phyloP scores from a whole-genome alignment of 345 rosid genomes.

The Kernera saxatilis region DNA sequence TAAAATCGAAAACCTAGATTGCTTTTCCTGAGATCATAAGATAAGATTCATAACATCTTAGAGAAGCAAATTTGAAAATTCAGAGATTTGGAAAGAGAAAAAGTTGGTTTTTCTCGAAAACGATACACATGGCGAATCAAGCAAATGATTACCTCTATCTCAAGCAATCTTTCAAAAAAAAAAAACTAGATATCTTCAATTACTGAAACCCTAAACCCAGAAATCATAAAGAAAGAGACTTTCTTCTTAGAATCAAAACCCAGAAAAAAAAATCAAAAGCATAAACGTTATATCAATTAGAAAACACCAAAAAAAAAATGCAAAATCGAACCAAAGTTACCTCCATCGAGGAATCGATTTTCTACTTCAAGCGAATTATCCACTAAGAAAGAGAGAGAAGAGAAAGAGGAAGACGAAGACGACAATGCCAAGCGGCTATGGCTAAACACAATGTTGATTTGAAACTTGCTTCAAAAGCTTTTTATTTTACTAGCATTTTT shows the following conservation, averaged over 20 bases:
- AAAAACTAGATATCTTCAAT: neutral
- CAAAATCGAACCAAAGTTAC: conserved; percentile 15
- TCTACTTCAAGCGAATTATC: neutral
- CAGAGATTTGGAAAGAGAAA: neutral
- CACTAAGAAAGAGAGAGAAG: neutral
- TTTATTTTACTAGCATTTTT: neutral
- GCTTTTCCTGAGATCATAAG: neutral
- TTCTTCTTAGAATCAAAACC: neutral
- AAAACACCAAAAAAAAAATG: neutral
- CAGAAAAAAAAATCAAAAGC: neutral
- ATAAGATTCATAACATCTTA: neutral
- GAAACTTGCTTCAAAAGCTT: conserved; percentile 15
- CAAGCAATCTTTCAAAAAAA: neutral
- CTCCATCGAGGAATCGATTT: conserved; percentile 27
- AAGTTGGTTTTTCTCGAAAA: neutral
- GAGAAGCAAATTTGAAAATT: neutral
- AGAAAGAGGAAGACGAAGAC: conserved; percentile 8
- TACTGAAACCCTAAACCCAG: conserved; percentile 4
- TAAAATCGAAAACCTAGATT: neutral
- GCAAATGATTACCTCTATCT: conserved; percentile 16
- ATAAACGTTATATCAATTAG: conserved; percentile 2
- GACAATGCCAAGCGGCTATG: conserved; percentile 34
- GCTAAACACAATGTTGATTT: conserved; percentile 14
- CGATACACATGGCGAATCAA: neutral
- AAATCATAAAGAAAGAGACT: neutral